Conservation (phyloP, 2,329 filamentous ascomycete genomes). For the Fusarium floridanum region DNA sequence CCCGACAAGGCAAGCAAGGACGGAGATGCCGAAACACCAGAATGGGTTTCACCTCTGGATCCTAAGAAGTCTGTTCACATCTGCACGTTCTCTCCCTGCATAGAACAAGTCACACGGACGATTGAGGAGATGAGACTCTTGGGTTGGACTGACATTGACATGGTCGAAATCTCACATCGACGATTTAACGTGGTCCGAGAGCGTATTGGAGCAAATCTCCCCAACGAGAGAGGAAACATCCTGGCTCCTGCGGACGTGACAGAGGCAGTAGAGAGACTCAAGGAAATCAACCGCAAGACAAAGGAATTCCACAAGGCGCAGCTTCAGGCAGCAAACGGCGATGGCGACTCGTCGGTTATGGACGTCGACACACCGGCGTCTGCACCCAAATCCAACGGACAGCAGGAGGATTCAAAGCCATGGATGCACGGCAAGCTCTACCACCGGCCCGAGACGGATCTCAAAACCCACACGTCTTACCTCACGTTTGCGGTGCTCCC, state of each 20-base stretch:
- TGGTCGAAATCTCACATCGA: constrained; percentile 88
- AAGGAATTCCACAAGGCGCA: constrained; percentile 71
- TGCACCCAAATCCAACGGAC: constrained; percentile 45
- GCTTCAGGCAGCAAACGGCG: constrained; percentile 30
- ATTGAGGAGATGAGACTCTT: constrained; percentile 82
- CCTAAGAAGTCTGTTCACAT: constrained; percentile 79
- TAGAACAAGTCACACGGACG: constrained; percentile 93
- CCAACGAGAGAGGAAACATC: constrained; percentile 77
- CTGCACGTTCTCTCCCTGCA: constrained; percentile 96
- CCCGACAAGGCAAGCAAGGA: constrained; percentile 42
- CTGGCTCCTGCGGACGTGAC: constrained; percentile 79
- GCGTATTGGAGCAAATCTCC: constrained; percentile 76
- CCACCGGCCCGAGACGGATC: constrained; percentile 85
- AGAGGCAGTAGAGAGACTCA: constrained; percentile 81
- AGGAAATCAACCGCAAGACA: constrained; percentile 78
- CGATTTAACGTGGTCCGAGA: constrained; percentile 87
- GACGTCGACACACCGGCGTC: constrained; percentile 53
- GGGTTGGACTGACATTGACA: constrained; percentile 92
- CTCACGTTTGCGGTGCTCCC: constrained; percentile 92
- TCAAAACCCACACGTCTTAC: constrained; percentile 98
- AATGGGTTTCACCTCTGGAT: constrained; percentile 74
- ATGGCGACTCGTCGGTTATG: constrained; percentile 55
- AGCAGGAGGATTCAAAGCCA: constrained; percentile 58
- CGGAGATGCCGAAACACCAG: constrained; percentile 40
- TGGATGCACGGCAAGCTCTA: constrained; percentile 84